Evolutionary conservation across 1,284 basidiomycete genomes (phyloP).

Genomic region (Coniophora puteana): DNA sequence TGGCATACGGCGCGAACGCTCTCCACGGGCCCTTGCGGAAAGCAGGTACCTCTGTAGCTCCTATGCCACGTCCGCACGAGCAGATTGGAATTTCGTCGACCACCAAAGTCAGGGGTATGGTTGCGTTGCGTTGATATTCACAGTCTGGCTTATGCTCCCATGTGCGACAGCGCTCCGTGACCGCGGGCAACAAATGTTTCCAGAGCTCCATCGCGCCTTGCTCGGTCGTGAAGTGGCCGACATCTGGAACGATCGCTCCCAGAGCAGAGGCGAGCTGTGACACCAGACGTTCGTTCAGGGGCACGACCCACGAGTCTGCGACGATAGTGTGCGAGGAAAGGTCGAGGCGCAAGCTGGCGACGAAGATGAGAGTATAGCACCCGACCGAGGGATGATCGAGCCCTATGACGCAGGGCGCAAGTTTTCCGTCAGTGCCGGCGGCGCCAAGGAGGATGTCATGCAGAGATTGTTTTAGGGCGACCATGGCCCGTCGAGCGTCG

Average conservation of each 20-base stretch:
- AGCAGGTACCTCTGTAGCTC: slow-evolving; percentile 27
- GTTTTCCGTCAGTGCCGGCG: slow-evolving; percentile 15
- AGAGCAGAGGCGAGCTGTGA: slow-evolving; percentile 4
- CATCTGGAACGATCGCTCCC: slow-evolving; percentile 10
- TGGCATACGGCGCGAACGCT: slow-evolving; percentile 34
- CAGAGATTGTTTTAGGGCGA: slow-evolving; percentile 30
- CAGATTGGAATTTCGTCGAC: slow-evolving; percentile 37
- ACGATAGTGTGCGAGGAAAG: slow-evolving; percentile 40
- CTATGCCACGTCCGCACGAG: slow-evolving; percentile 43
- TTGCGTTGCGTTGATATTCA: slow-evolving; percentile 34
- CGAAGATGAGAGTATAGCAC: slow-evolving; percentile 34
- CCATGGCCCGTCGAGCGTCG: slow-evolving; percentile 19
- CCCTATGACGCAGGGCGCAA: slow-evolving; percentile 27
- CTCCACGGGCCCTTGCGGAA: slow-evolving; percentile 26
- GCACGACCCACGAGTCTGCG: slow-evolving; percentile 40
- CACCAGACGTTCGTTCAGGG: slow-evolving; percentile 25
- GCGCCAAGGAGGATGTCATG: slow-evolving; percentile 26
- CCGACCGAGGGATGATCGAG: slow-evolving; percentile 20
- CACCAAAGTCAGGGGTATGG: slow-evolving; percentile 26
- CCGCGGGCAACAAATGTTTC: slow-evolving; percentile 42
- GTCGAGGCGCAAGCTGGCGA: slow-evolving; percentile 41
- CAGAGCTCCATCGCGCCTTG: slow-evolving; percentile 29
- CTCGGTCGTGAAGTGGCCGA: slow-evolving; percentile 10
- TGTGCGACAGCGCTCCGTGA: slow-evolving; percentile 47
- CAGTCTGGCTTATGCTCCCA: slow-evolving; percentile 46